phyloP scores from a whole-genome alignment of 768 basidiomycete species.

The Calocybe cyanea region DNA sequence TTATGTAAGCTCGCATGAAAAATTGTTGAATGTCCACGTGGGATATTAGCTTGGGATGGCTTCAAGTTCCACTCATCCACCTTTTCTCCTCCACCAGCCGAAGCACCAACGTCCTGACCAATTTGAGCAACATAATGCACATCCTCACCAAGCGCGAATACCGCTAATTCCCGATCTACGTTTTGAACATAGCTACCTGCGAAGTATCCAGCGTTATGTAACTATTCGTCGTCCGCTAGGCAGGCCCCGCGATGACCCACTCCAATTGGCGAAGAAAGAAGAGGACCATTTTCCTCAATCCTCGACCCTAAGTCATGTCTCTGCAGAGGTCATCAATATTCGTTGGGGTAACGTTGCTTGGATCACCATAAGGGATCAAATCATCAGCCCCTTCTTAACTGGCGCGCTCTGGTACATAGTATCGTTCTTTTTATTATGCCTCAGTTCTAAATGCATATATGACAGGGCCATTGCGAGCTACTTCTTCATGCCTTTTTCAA shows the following conservation, averaged over 20 bases:
- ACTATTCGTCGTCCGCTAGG: slow-evolving; percentile 28
- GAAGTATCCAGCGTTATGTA: slow-evolving; percentile 52
- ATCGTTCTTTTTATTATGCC: not conserved
- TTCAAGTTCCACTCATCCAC: slow-evolving; percentile 7
- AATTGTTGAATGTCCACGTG: no score
- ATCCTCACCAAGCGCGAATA: slow-evolving; percentile 32
- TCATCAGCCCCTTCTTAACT: slow-evolving; percentile 64
- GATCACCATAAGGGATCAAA: slow-evolving; percentile 65
- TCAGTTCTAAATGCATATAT: not conserved
- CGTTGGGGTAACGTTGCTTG: slow-evolving; percentile 59
- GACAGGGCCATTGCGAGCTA: slow-evolving; percentile 43
- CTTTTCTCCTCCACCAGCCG: slow-evolving; percentile 21
- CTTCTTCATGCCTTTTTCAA: slow-evolving; percentile 38
- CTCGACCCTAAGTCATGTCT: slow-evolving; percentile 10
- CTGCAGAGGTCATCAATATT: slow-evolving; percentile 35
- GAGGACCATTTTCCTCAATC: slow-evolving; percentile 11
- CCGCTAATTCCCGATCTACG: slow-evolving; percentile 70
- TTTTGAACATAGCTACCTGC: slow-evolving; percentile 69
- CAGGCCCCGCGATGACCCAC: slow-evolving; percentile 19
- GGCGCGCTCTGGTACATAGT: slow-evolving; percentile 55
- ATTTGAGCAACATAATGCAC: slow-evolving; percentile 8
- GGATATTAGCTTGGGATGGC: not conserved
- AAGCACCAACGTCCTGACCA: slow-evolving; percentile 17
- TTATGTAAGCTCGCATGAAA: no score
- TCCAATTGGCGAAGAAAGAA: slow-evolving; percentile 24